Percentiles rank a stretch among this genome's conserved stretches.
phyloP scores from a whole-genome alignment of 768 basidiomycete genomes.

The Mrakia hoshinonis region DNA sequence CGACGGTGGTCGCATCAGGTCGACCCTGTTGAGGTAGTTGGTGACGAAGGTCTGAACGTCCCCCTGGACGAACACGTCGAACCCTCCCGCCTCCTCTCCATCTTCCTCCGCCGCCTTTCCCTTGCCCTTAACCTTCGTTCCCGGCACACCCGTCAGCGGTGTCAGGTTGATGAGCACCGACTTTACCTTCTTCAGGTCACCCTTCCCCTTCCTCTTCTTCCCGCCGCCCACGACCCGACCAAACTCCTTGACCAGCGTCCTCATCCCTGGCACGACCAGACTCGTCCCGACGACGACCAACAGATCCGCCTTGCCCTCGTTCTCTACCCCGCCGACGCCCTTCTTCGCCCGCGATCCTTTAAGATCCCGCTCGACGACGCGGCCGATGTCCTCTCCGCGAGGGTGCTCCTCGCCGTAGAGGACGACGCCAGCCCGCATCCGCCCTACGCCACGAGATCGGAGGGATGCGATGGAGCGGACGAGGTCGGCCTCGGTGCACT shows the following conservation, averaged over 20 bases:
- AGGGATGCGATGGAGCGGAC: constrained; percentile 49
- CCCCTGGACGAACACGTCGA: constrained; percentile 81
- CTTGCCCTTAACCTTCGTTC: no score
- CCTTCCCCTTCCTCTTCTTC: neutral
- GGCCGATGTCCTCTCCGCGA: constrained; percentile 77
- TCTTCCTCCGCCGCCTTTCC: constrained; percentile 37
- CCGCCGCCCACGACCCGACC: constrained; percentile 54
- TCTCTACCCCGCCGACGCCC: constrained; percentile 4
- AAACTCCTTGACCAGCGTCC: constrained; percentile 73
- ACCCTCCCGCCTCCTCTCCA: constrained; percentile 80
- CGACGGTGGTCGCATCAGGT: no score
- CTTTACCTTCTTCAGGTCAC: constrained; percentile 42
- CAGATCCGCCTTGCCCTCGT: constrained; percentile 58
- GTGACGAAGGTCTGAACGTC: constrained; percentile 73
- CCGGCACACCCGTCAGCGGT: constrained; percentile 45
- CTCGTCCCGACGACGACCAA: constrained; percentile 85
- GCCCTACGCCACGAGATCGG: constrained; percentile 68
- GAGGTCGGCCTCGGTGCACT: neutral
- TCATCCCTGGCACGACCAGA: constrained; percentile 79
- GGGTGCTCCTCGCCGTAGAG: constrained; percentile 78
- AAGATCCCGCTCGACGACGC: constrained; percentile 70
- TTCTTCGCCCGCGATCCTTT: constrained; percentile 47
- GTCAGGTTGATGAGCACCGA: constrained; percentile 78
- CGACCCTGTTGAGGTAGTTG: constrained; percentile 32
- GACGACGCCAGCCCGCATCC: constrained; percentile 75